Base-by-base conservation (phyloP, 352 stramenopile species). In the Phytopythium boreale region DNA sequence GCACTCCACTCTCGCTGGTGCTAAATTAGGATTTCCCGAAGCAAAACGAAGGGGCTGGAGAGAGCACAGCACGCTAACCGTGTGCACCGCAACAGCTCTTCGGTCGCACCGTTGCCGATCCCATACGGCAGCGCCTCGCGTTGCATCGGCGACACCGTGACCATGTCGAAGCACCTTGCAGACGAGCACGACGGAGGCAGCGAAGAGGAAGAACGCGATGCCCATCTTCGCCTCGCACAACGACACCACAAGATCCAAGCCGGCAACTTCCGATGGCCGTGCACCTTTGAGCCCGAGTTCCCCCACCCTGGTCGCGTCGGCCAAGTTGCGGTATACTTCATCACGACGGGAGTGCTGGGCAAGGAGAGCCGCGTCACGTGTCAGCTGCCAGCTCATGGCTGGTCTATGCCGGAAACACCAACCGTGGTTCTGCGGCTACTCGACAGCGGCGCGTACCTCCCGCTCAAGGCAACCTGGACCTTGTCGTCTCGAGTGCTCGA, bases 221-320 rank as follows among this genome's bases (percentile, higher is more conserved):
- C 75, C 14, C 63, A 89, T 20, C 68, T 91, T 59, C 79, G 84
- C 56, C 83, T 92, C 31, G 82, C 83, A n/a, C 81, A 90, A 65
- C 83, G 83, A 22, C 85, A 91, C 64, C 67, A 67, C 22, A 80
- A 79, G 55, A 78, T 94, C 62, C 62, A 75, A 14, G 70, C 81
- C 1, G 80, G 83, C 2, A 64, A 66, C 52, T 90, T 92, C 59
- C 72, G 75, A 22, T 81, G 82, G 0, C 59, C 56, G 29, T 67
- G 63, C 36, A 51, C 67, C 14, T 61, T 88, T 34, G 74, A 88
- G 60, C 79, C 72, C 6, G 80, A 90, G 61, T 57, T 78, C 29
- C 62, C 79, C 1, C 71, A 70, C 17, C 82, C 82, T 1, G 84
- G 80, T 2, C 76, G 84, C 17, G 43, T 80, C 12, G 80, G 80